phyloP scores from a whole-genome alignment of 306 rosid species.

The Casuarina cunninghamiana region DNA sequence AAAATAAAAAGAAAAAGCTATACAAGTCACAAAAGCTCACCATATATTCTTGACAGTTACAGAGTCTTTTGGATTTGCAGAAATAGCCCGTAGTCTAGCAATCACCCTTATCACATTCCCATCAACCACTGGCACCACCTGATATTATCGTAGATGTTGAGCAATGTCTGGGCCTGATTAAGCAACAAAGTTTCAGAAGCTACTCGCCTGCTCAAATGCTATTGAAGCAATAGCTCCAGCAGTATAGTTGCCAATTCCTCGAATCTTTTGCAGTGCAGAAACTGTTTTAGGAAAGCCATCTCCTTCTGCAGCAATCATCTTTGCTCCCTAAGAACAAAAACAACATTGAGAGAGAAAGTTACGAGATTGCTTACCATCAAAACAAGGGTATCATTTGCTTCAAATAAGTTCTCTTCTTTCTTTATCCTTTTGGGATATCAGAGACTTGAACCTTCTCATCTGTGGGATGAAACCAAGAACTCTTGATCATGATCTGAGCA shows the following conservation, averaged over 20 bases:
- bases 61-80: slow-evolving; percentile 75
- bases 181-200: slow-evolving; percentile 31
- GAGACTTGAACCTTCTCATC: background rate
- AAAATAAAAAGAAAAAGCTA: slow-evolving; percentile 20
- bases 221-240: slow-evolving; percentile 95
- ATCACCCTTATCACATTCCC: slow-evolving; percentile 93
- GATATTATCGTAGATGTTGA: slow-evolving; percentile 38
- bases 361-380: background rate
- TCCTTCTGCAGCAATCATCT: slow-evolving; percentile 65
- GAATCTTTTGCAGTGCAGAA: slow-evolving; percentile 58
- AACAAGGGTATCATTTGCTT: background rate
- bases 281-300: slow-evolving; percentile 64
- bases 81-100: slow-evolving; percentile 74
- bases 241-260: slow-evolving; percentile 89
- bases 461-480: background rate
- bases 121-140: slow-evolving; percentile 94
- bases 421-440: background rate
- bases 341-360: slow-evolving; percentile 7
- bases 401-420: background rate
- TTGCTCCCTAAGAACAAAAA: slow-evolving; percentile 69
- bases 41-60: slow-evolving; percentile 65
- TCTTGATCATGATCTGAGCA: background rate
- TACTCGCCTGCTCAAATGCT: slow-evolving; percentile 76
- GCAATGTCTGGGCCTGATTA: slow-evolving; percentile 14
- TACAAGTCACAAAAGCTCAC: slow-evolving; percentile 50